Evolutionary conservation across 345 rosid species (phyloP), one percentile per base, ranked within the genome.

Genomic region (Moringa oleifera): DNA sequence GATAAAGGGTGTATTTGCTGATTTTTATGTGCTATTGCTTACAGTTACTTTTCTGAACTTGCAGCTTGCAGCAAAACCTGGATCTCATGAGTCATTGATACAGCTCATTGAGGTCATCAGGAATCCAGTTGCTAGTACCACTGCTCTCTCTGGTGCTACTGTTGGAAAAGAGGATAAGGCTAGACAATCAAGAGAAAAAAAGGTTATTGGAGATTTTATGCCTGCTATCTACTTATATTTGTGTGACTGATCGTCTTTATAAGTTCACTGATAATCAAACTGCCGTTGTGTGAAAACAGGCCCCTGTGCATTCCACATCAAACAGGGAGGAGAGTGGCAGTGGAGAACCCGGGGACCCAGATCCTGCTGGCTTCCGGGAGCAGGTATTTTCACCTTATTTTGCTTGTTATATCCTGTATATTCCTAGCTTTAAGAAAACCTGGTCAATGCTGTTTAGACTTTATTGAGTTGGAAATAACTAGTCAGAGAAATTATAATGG

Each of bases 51-150:
- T 46, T 66, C 53, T 4, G 6, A 1, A 58, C 47, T 51, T 80
- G 74, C 76, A 94, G 99, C 79, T 88, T 74, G 85, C 89, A n/a
- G 61, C 87, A 66, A 94, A 86, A 76, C 78, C 96, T 64, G 99
- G 95, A 65, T 81, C 95, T 61, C 73, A 83, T 0, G 99, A 88
- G 74, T 83, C 95, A 54, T 68, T 94, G 66, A 96, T 83, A 72
- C 92, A 86, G 55, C 72, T 94, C 71, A 76, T 94, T 74, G 99
- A 88, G 85, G 75, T 82, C 65, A 76, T 85, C 55, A 80, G 80
- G 75, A 88, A 90, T 72, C 99, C 96, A 66, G 75, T 73, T 65
- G 58, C 80, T 55, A 84, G 68, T 65, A 59, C 63, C 1, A 61
- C 67, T 65, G 69, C 69, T 36, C 68, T 78, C 47, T 73, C 87